Evolutionary conservation across 805 yeast species (phyloP), one percentile per base, ranked within the genome.

Genomic region (Candida boleticola): DNA sequence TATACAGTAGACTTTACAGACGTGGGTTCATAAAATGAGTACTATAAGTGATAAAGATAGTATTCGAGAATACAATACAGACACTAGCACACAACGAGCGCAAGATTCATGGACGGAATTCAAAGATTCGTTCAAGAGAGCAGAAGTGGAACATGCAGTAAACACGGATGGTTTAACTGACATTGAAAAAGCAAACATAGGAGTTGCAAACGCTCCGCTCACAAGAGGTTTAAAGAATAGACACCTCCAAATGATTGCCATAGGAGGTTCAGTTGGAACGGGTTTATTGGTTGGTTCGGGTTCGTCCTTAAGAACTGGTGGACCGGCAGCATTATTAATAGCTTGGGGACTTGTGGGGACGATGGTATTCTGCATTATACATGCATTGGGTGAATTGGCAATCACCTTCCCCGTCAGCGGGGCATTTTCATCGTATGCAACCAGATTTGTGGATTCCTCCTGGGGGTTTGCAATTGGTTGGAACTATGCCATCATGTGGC

Each of bases 361-460:
- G 9, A 75, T 80, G 73, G 73, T 83, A 17, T 79, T 74, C 58
- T 70, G 76, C 46, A 80, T 80, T 41, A 77, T 82, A 50, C 77
- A 74, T 44, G 76, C 82, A n/a, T 73, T 80, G 49, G 86, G 87
- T 45, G 89, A 83, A 54, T 66, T 76, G 45, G 87, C 82, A 48
- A 79, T 77, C 42, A 68, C 60, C 39, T 57, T 56, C 57, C 73
- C 63, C 35, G 66, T 58, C 47, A 68, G 51, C 40, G 73, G 73
- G 20, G 67, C 73, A 3, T 66, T 66, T 45, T 62, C 66, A n/a
- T 58, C 67, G 33, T 66, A 59, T 46, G 68, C 68, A 19, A 60
- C 68, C 10, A 50, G 66, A 42, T 66, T 66, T 44, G 61, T 66
- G 13, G 68, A 63, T 44, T 51, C 67, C 5, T 61, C 67, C 5